Evolutionary conservation across 108 stramenopile species (phyloP).

Genomic region (Skeletonema menzelii): DNA sequence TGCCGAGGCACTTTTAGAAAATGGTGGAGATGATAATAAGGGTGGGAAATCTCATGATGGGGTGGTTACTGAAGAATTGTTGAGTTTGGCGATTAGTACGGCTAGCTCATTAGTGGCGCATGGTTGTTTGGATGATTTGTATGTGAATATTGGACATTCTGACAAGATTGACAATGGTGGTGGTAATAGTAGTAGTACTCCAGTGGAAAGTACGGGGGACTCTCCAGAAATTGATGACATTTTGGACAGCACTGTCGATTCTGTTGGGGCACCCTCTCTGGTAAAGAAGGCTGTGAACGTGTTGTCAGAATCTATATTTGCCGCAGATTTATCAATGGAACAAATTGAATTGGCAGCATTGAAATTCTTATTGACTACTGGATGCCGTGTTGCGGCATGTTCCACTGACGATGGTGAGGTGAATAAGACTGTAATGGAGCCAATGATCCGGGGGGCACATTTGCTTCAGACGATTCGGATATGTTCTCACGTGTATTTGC

Average conservation of each 20-base stretch:
- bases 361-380: conserved; percentile 77
- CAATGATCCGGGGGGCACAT: conserved; percentile 82
- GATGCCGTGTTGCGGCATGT: conserved; percentile 50
- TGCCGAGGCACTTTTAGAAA: conserved; percentile 11
- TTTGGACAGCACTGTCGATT: neutral
- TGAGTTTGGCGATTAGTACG: conserved; percentile 58
- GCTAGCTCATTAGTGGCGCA: conserved; percentile 72
- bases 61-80: conserved; percentile 31
- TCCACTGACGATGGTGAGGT: neutral
- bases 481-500: conserved; percentile 92
- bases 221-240: conserved; percentile 8
- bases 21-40: neutral
- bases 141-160: conserved; percentile 26
- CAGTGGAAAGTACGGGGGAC: neutral
- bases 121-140: conserved; percentile 79
- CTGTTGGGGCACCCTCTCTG: conserved; percentile 19
- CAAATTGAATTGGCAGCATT: conserved; percentile 68
- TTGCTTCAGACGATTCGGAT: conserved; percentile 92
- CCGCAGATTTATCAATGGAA: conserved; percentile 60
- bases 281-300: conserved; percentile 54
- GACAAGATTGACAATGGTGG: conserved; percentile 1
- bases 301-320: conserved; percentile 65
- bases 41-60: neutral
- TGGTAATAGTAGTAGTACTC: neutral
- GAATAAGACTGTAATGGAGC: conserved; percentile 14